These are phyloP conservation scores for Leishmania arabica DNA, from an alignment of 208 protist genomes.

Conservation along the genomic window DNA sequence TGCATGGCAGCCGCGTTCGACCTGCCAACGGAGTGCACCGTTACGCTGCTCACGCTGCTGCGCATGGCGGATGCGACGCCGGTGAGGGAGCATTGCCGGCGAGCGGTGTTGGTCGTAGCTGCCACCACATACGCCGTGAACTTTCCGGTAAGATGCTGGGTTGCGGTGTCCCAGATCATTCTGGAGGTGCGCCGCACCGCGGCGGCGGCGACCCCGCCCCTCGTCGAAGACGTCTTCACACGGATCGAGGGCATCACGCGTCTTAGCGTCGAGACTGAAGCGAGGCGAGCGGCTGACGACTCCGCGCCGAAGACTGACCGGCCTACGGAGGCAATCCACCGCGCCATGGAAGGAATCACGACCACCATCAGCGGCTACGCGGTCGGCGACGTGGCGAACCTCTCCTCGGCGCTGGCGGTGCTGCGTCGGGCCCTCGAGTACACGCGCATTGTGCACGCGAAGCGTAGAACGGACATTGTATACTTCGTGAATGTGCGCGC, in stretches of 20 bases:
- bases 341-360: conserved; percentile 57
- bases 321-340: conserved; percentile 39
- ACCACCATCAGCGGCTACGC: conserved; percentile 40
- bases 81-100: conserved; percentile 51
- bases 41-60: conserved; percentile 67
- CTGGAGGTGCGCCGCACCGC: conserved; percentile 43
- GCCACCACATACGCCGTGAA: conserved; percentile 63
- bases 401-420: conserved; percentile 57
- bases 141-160: conserved; percentile 78
- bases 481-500: conserved; percentile 68
- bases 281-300: neutral
- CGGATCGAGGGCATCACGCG: conserved; percentile 78
- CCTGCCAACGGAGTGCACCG: conserved; percentile 80
- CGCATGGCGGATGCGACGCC: conserved; percentile 55
- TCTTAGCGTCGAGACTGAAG: conserved; percentile 41
- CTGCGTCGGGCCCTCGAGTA: conserved; percentile 69
- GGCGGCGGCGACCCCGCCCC: conserved; percentile 31
- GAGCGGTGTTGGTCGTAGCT: conserved; percentile 66
- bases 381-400: conserved; percentile 42
- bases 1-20: conserved; percentile 74
- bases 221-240: conserved; percentile 65
- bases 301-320: neutral
- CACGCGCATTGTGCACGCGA: conserved; percentile 62
- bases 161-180: conserved; percentile 60
- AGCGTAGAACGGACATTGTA: conserved; percentile 38